Conservation (phyloP, 148 eudicot species). For the Amaranthus palmeri region DNA sequence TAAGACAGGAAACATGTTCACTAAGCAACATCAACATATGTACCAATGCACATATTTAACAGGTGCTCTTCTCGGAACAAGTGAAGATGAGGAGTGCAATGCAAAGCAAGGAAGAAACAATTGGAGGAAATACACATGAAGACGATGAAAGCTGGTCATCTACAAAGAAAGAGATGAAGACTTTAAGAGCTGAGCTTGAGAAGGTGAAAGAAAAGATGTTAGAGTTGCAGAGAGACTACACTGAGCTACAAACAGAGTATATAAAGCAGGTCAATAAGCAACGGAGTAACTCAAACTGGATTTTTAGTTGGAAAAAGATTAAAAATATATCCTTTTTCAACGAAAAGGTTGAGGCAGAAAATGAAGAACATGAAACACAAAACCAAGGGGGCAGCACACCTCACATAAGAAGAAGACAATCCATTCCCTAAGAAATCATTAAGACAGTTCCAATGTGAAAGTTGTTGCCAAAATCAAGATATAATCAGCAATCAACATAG, state of each 20-base stretch:
- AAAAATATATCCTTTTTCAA: conserved; percentile 34
- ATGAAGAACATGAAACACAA: conserved; percentile 19
- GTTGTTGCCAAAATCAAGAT: not conserved
- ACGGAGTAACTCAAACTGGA: conserved; percentile 43
- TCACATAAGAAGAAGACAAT: conserved; percentile 31
- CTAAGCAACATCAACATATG: too few relatives aligned
- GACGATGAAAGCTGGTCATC: conserved; percentile 39
- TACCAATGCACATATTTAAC: conserved; percentile 15
- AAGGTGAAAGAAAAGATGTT: conserved; percentile 40
- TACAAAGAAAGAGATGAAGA: conserved; percentile 47
- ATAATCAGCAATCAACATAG: not conserved
- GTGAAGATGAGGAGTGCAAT: conserved; percentile 50
- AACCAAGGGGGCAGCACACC: conserved; percentile 19
- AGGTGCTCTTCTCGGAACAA: conserved; percentile 75
- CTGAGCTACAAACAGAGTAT: conserved; percentile 52
- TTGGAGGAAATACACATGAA: conserved; percentile 25
- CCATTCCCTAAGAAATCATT: conserved; percentile 31
- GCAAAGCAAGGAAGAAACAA: conserved; percentile 42
- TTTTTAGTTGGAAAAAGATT: conserved; percentile 44
- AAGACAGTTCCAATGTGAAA: not conserved
- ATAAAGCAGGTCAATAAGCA: conserved; percentile 37
- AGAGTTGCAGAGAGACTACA: conserved; percentile 52
- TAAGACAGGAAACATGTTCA: not conserved
- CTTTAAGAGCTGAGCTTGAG: conserved; percentile 52
- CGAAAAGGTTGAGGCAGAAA: conserved; percentile 36